Evolutionary conservation across 73 alveolate genomes (phyloP).

Genomic region (Paramecium sonneborni): DNA sequence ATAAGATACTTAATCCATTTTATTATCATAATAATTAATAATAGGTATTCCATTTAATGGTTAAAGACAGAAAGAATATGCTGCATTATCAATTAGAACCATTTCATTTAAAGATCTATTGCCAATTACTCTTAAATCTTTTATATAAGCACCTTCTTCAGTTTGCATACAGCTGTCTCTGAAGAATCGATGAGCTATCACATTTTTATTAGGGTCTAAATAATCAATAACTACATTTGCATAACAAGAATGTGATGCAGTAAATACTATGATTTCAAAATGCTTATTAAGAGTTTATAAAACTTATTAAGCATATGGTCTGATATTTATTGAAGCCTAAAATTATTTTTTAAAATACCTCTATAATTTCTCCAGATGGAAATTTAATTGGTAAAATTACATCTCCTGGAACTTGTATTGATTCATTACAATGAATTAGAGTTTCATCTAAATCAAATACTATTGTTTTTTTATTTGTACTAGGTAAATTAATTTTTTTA

Average conservation of each 20-base stretch:
- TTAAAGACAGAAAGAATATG: conserved; percentile 54
- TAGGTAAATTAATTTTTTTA: conserved; percentile 45
- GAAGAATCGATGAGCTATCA: conserved; percentile 60
- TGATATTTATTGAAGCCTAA: conserved; percentile 70
- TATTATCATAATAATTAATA: conserved; percentile 56
- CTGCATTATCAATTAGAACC: conserved; percentile 66
- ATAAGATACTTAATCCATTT: conserved; percentile 48
- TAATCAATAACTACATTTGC: conserved; percentile 69
- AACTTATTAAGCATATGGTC: conserved; percentile 71
- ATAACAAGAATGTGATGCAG: conserved; percentile 71
- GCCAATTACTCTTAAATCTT: conserved; percentile 65
- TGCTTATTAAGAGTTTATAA: conserved; percentile 56
- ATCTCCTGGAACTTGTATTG: conserved; percentile 58
- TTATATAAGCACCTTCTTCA: conserved; percentile 70
- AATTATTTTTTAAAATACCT: not conserved
- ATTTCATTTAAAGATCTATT: conserved; percentile 52
- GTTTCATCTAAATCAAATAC: conserved; percentile 70
- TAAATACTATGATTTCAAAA: conserved; percentile 67
- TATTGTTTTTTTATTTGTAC: conserved; percentile 52
- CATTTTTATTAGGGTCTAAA: conserved; percentile 66
- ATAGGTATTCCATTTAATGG: conserved; percentile 65
- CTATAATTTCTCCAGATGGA: conserved; percentile 66
- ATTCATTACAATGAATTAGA: conserved; percentile 65
- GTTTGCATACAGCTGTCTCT: conserved; percentile 72
- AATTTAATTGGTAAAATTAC: conserved; percentile 64